phyloP scores from a whole-genome alignment of 805 yeast species.

The Wickerhamomyces rabaulensis region DNA sequence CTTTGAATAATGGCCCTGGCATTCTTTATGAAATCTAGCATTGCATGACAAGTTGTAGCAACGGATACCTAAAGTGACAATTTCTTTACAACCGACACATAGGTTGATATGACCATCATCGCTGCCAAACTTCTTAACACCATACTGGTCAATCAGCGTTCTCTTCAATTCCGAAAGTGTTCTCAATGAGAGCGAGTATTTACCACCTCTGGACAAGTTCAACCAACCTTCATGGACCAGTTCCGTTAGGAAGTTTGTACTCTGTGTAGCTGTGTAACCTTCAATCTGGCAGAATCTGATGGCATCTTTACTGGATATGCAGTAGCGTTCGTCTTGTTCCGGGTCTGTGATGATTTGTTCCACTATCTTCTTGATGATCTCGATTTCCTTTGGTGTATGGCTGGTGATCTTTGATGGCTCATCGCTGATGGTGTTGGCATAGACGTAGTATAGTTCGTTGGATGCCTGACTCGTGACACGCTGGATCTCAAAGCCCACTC shows the following conservation, averaged over 20 bases:
- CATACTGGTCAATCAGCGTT: slow-evolving; percentile 40
- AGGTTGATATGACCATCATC: slow-evolving; percentile 32
- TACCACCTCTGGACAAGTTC: slow-evolving; percentile 27
- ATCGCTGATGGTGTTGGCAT: slow-evolving; percentile 31
- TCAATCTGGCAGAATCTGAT: slow-evolving; percentile 13
- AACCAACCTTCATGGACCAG: slow-evolving; percentile 54
- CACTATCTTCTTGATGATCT: slow-evolving; percentile 34
- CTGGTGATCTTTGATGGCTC: slow-evolving; percentile 28
- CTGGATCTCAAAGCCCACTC: slow-evolving; percentile 35
- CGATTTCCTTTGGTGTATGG: slow-evolving; percentile 35
- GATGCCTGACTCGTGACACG: slow-evolving; percentile 30
- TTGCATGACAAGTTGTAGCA: slow-evolving; percentile 32
- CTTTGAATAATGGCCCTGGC: slow-evolving; percentile 36
- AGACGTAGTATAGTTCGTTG: slow-evolving; percentile 29
- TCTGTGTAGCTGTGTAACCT: slow-evolving; percentile 32
- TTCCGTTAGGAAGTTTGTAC: slow-evolving; percentile 32
- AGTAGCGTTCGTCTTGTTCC: slow-evolving; percentile 23
- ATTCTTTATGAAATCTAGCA: slow-evolving; percentile 42
- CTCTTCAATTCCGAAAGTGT: slow-evolving; percentile 43
- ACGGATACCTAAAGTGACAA: slow-evolving; percentile 48
- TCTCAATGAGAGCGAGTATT: slow-evolving; percentile 34
- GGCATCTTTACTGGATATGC: slow-evolving; percentile 27
- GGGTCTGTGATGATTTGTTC: slow-evolving; percentile 29
- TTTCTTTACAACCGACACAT: slow-evolving; percentile 48
- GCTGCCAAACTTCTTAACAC: slow-evolving; percentile 22